These are phyloP conservation scores for Calendula officinalis DNA, from an alignment of 129 eudicot genomes.

Conservation along the genomic window DNA sequence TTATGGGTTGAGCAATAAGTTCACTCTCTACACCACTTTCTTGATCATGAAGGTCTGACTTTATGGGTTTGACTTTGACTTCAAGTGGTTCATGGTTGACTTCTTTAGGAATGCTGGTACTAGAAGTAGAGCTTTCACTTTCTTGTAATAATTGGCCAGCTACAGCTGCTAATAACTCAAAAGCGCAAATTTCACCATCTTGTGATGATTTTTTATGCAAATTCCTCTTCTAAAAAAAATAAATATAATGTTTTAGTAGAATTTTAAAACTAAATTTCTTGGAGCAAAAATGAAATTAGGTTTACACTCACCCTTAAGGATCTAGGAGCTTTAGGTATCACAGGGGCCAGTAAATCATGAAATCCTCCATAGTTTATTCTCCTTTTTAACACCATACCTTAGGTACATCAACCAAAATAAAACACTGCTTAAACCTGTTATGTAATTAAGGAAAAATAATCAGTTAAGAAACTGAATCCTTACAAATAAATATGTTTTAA, in stretches of 20 bases:
- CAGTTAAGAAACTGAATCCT: not conserved
- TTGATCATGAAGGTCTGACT: slow-evolving; percentile 60
- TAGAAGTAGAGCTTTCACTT: slow-evolving; percentile 87
- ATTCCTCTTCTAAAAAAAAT: slow-evolving; percentile 49
- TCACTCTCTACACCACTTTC: slow-evolving; percentile 82
- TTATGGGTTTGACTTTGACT: slow-evolving; percentile 40
- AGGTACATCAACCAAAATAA: slow-evolving; percentile 40
- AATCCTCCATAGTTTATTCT: slow-evolving; percentile 62
- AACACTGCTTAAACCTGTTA: slow-evolving; percentile 14
- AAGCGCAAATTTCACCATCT: slow-evolving; percentile 33
- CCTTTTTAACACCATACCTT: slow-evolving; percentile 79
- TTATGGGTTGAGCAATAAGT: slow-evolving; percentile 40
- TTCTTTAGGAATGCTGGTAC: slow-evolving; percentile 37
- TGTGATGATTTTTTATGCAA: slow-evolving; percentile 32
- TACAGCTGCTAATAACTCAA: slow-evolving; percentile 86
- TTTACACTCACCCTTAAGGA: slow-evolving; percentile 68
- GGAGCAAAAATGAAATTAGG: not conserved
- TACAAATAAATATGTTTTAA: not conserved
- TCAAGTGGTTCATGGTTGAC: slow-evolving; percentile 45
- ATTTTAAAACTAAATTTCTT: not conserved
- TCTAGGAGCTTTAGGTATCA: slow-evolving; percentile 90
- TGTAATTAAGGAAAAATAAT: not conserved
- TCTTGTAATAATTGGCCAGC: slow-evolving; percentile 83
- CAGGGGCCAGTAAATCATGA: slow-evolving; percentile 59
- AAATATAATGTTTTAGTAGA: not conserved